Percentiles rank a stretch among this genome's conserved stretches.
Evolutionary conservation across 164 flowering plant species (phyloP).

Genomic region (Piper betle): DNA sequence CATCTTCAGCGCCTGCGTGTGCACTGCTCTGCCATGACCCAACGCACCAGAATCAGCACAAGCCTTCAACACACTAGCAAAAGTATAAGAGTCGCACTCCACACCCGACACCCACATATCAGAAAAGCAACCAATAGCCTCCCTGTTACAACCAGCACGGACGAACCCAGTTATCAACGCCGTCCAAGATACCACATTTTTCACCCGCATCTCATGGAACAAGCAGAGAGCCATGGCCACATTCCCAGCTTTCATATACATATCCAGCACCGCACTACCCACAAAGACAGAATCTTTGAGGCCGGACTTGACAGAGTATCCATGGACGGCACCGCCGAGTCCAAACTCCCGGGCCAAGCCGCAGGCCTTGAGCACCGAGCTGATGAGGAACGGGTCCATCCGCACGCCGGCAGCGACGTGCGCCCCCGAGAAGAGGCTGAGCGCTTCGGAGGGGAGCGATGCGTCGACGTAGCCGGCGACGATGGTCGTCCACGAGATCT

Average conservation of each 20-base stretch:
- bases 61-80: slow-evolving; percentile 70
- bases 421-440: background rate
- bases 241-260: slow-evolving; percentile 48
- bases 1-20: slow-evolving; percentile 38
- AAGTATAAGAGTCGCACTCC: slow-evolving; percentile 2
- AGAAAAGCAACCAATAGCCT: slow-evolving; percentile 38
- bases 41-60: slow-evolving; percentile 19
- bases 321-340: background rate
- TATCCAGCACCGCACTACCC: slow-evolving; percentile 68
- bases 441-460: background rate
- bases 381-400: background rate
- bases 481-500: slow-evolving; percentile 53
- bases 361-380: background rate
- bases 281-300: slow-evolving; percentile 19
- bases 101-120: slow-evolving; percentile 41
- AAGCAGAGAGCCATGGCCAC: slow-evolving; percentile 33
- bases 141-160: slow-evolving; percentile 28
- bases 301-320: background rate
- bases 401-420: background rate
- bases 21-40: background rate
- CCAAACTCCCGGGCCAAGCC: background rate
- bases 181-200: slow-evolving; percentile 83
- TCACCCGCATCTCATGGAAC: slow-evolving; percentile 56
- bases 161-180: slow-evolving; percentile 74
- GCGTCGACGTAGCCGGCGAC: slow-evolving; percentile 53